Percentiles rank a stretch among this genome's conserved stretches.
Evolutionary conservation across 108 stramenopile genomes (phyloP).

Genomic region (Fistulifera pelliculosa): DNA sequence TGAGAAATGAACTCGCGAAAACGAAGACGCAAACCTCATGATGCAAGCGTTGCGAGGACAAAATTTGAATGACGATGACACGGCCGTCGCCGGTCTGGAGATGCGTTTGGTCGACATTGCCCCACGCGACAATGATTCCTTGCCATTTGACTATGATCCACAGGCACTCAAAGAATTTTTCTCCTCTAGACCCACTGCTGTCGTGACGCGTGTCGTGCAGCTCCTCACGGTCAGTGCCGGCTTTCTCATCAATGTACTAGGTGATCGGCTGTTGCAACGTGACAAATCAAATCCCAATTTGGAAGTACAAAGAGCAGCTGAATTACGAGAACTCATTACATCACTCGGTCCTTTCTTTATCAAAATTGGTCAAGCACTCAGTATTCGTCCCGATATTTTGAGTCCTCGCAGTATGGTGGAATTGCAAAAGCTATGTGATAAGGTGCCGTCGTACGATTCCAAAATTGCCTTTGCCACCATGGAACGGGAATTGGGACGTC

Average conservation of each 20-base stretch:
- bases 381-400: constrained; percentile 88
- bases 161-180: constrained; percentile 73
- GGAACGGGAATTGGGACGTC: constrained; percentile 72
- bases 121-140: constrained; percentile 20
- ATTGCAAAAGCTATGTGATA: constrained; percentile 91
- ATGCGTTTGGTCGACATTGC: constrained; percentile 75
- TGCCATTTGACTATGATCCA: constrained; percentile 85
- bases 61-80: constrained; percentile 86
- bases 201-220: constrained; percentile 61
- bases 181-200: constrained; percentile 53
- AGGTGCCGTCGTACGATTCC: constrained; percentile 83
- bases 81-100: constrained; percentile 52
- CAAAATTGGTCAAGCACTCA: constrained; percentile 83
- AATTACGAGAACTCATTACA: constrained; percentile 83
- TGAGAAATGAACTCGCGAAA: constrained; percentile 31
- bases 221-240: constrained; percentile 49
- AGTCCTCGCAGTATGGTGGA: constrained; percentile 89
- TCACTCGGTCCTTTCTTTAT: constrained; percentile 89
- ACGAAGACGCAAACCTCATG: constrained; percentile 60
- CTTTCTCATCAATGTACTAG: constrained; percentile 33
- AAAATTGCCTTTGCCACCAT: constrained; percentile 86
- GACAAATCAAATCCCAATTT: constrained; percentile 58
- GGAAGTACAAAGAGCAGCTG: constrained; percentile 75
- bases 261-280: constrained; percentile 47
- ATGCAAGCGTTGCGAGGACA: constrained; percentile 78